Conservation (phyloP, 2,329 filamentous ascomycete genomes). For the Apiospora hydei region DNA sequence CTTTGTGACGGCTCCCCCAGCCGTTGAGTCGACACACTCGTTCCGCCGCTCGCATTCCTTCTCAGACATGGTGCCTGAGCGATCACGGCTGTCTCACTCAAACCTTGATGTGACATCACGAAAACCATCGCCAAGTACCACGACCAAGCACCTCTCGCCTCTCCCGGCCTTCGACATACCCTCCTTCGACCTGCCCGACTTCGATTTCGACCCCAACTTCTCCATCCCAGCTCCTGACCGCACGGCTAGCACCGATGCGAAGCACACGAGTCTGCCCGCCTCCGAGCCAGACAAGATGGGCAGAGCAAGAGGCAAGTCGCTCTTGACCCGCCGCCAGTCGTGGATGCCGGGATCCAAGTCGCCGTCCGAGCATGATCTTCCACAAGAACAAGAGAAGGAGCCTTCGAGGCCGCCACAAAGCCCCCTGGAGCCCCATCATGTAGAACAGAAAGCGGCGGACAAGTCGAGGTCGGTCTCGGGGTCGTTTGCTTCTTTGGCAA, state of each 20-base stretch:
- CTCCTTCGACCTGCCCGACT: constrained; percentile 56
- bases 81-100: constrained; percentile 29
- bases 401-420: constrained; percentile 32
- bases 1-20: constrained; percentile 48
- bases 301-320: constrained; percentile 50
- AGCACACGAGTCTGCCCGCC: constrained; percentile 33
- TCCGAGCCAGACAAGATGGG: constrained; percentile 39
- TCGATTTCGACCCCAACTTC: constrained; percentile 56
- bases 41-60: constrained; percentile 42
- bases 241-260: constrained; percentile 37
- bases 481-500: constrained; percentile 59
- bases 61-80: constrained; percentile 29
- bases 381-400: constrained; percentile 19
- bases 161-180: constrained; percentile 57
- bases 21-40: constrained; percentile 47
- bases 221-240: constrained; percentile 42
- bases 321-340: constrained; percentile 58
- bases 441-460: constrained; percentile 42
- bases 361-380: constrained; percentile 43
- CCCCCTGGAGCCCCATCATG: constrained; percentile 31
- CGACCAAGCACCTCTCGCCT: constrained; percentile 37
- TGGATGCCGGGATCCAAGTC: constrained; percentile 60
- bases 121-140: constrained; percentile 38
- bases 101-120: constrained; percentile 25
- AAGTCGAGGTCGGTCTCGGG: constrained; percentile 50